Evolutionary conservation across 1,139 yeast species (phyloP).

Genomic region (Yamadazyma blattariae): DNA sequence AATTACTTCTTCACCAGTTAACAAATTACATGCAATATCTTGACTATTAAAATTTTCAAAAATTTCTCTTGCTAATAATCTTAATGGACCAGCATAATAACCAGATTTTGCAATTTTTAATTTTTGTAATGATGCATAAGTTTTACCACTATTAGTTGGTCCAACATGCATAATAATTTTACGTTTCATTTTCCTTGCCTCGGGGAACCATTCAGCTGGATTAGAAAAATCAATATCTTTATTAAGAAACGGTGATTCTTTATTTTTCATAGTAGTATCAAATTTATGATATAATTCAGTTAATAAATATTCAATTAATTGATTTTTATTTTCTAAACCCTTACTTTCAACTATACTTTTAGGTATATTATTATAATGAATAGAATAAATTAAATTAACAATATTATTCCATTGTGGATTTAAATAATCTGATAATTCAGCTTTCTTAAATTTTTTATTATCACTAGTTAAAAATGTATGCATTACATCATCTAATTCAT

Average conservation of each 20-base stretch:
- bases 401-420: conserved; percentile 28
- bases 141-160: conserved; percentile 97
- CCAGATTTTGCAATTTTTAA: conserved; percentile 74
- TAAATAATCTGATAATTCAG: conserved; percentile 20
- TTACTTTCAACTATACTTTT: conserved; percentile 16
- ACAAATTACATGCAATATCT: conserved; percentile 70
- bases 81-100: conserved; percentile 90
- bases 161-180: conserved; percentile 89
- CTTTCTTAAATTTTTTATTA: neutral
- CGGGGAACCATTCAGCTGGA: conserved; percentile 89
- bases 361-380: conserved; percentile 20
- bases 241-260: conserved; percentile 13
- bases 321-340: conserved; percentile 16
- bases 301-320: conserved; percentile 20
- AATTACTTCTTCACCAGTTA: conserved; percentile 92
- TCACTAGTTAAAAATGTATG: neutral
- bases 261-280: conserved; percentile 16
- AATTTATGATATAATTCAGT: conserved; percentile 23
- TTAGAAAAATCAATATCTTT: conserved; percentile 50
- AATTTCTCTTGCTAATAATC: conserved; percentile 87
- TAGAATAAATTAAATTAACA: conserved; percentile 17
- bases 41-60: conserved; percentile 73
- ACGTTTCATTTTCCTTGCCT: conserved; percentile 76
- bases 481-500: conserved; percentile 3
- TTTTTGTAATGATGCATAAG: conserved; percentile 74